Conservation (phyloP, 1,284 basidiomycete genomes). For the Butyriboletus appendiculatus region DNA sequence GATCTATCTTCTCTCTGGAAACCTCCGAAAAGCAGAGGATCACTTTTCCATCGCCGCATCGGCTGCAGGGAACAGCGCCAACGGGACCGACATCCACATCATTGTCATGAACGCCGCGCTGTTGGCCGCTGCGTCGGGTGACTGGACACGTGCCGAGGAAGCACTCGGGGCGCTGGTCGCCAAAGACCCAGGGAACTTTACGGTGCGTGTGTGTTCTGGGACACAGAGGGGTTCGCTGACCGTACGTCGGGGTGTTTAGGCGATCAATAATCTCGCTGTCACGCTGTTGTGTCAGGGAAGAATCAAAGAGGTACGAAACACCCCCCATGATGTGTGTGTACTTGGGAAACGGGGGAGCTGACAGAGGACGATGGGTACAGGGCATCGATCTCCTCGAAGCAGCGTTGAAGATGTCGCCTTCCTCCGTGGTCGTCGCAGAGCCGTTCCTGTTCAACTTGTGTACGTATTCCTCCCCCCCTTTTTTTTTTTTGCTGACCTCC, state of each 20-base stretch:
- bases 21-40: slow-evolving; percentile 53
- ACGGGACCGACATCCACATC: slow-evolving; percentile 20
- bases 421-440: slow-evolving; percentile 69
- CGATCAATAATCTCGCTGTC: slow-evolving; percentile 78
- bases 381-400: slow-evolving; percentile 67
- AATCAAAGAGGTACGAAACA: slow-evolving; percentile 59
- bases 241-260: slow-evolving; percentile 40
- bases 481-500: no score
- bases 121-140: slow-evolving; percentile 62
- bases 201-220: slow-evolving; percentile 42
- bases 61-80: background rate
- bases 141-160: slow-evolving; percentile 58
- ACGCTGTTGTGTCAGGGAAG: slow-evolving; percentile 67
- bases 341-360: background rate
- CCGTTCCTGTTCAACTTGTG: slow-evolving; percentile 82
- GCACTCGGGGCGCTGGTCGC: slow-evolving; percentile 47
- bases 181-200: slow-evolving; percentile 57
- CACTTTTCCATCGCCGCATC: slow-evolving; percentile 54
- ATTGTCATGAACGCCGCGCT: slow-evolving; percentile 65
- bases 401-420: slow-evolving; percentile 61
- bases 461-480: slow-evolving; percentile 37
- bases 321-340: background rate
- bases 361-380: slow-evolving; percentile 35
- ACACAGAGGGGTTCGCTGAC: background rate
- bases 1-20: slow-evolving; percentile 73